Evolutionary conservation across 495 filamentous ascomycete genomes (phyloP).

Genomic region (Parathielavia hyrcaniae): DNA sequence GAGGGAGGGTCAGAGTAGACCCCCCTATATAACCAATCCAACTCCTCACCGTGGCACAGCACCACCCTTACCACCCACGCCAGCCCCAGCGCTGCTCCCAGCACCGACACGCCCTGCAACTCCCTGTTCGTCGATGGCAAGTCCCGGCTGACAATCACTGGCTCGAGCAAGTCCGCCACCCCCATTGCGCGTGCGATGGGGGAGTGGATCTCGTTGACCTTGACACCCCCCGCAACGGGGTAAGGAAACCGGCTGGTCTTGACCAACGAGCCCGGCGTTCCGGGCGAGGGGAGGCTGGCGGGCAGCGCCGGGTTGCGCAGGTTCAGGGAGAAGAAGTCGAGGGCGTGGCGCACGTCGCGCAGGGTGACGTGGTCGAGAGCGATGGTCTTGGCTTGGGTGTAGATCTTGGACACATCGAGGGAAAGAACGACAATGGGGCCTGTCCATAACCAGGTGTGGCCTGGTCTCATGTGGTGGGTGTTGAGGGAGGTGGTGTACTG

Average conservation of each 20-base stretch:
- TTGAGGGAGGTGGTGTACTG: background rate
- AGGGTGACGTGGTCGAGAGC: background rate
- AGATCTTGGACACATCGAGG: background rate
- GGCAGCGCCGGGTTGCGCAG: background rate
- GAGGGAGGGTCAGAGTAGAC: background rate
- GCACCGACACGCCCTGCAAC: background rate
- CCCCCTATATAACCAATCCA: background rate
- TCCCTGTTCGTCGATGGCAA: background rate
- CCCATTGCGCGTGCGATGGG: background rate
- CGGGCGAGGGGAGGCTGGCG: background rate
- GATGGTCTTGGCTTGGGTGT: background rate
- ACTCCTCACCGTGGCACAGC: background rate
- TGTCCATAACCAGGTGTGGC: background rate
- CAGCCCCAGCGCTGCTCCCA: background rate
- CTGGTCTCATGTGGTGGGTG: background rate
- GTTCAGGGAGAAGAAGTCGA: constrained; percentile 1
- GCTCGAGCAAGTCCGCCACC: background rate
- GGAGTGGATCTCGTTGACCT: background rate
- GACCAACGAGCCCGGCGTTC: no score
- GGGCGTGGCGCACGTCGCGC: background rate
- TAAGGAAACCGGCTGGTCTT: background rate
- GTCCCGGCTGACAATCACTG: background rate
- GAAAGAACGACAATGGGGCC: background rate
- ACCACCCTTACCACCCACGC: constrained; percentile 1
- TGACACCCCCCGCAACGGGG: background rate